phyloP scores from a whole-genome alignment of 306 rosid species.

The Gleditsia sinensis region DNA sequence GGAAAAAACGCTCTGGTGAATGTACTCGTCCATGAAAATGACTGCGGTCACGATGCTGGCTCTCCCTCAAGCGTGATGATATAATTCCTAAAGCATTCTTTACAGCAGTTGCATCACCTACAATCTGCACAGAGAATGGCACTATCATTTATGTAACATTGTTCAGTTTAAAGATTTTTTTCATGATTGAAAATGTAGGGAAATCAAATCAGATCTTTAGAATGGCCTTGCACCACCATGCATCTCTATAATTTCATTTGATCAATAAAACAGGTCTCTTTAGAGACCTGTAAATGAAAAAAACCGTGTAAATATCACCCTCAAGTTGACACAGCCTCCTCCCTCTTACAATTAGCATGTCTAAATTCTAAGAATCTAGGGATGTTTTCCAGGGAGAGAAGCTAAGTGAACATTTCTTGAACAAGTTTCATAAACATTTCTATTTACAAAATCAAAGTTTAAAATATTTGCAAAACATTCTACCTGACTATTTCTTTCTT shows the following conservation, averaged over 20 bases:
- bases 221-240: neutral
- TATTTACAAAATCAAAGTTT: neutral
- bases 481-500: neutral
- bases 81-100: constrained; percentile 68
- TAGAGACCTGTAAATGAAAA: neutral
- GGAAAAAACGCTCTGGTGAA: constrained; percentile 79
- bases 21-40: constrained; percentile 76
- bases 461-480: neutral
- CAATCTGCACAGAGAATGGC: constrained; percentile 58
- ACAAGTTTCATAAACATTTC: neutral
- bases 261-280: neutral
- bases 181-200: neutral
- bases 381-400: neutral
- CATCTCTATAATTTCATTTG: neutral
- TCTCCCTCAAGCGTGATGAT: constrained; percentile 91
- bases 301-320: neutral
- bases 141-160: constrained; percentile 11
- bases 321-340: neutral
- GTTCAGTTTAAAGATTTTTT: neutral
- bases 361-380: neutral
- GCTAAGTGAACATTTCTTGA: neutral
- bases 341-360: neutral
- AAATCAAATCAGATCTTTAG: constrained; percentile 26
- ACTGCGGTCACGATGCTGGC: constrained; percentile 92
- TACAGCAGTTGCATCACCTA: constrained; percentile 71